These are phyloP conservation scores for Phialocephala subalpina DNA, from an alignment of 2,329 filamentous ascomycete species.

Conservation along the genomic window DNA sequence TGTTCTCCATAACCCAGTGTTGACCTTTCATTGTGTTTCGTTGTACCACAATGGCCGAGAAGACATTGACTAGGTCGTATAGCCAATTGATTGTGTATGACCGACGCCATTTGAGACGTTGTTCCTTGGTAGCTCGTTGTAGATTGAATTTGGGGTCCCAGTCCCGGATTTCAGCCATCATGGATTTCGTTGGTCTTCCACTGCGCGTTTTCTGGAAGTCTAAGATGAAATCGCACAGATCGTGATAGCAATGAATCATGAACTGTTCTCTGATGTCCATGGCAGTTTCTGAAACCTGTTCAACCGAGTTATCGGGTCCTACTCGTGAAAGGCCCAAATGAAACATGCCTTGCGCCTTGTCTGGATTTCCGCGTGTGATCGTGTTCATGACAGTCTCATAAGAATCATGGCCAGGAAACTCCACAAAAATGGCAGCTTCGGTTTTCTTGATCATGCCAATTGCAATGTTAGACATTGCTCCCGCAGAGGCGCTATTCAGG, in stretches of 20 bases:
- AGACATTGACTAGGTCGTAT: constrained; percentile 58
- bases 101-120: constrained; percentile 55
- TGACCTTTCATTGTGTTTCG: constrained; percentile 47
- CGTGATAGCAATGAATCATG: constrained; percentile 51
- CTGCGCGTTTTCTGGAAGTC: constrained; percentile 55
- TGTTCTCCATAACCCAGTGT: constrained; percentile 44
- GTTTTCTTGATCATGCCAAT: constrained; percentile 51
- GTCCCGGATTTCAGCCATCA: constrained; percentile 48
- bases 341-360: constrained; percentile 43
- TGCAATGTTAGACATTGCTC: constrained; percentile 50
- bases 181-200: constrained; percentile 55
- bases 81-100: constrained; percentile 60
- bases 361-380: constrained; percentile 48
- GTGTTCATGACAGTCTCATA: constrained; percentile 52
- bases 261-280: constrained; percentile 54
- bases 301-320: constrained; percentile 25
- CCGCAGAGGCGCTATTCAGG: constrained; percentile 56
- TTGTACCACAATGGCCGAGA: constrained; percentile 50
- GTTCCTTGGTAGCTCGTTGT: constrained; percentile 45
- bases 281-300: constrained; percentile 32
- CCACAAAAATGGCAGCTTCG: constrained; percentile 50
- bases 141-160: constrained; percentile 55
- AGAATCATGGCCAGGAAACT: constrained; percentile 55
- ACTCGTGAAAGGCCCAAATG: constrained; percentile 30
- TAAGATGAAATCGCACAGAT: constrained; percentile 53